Evolutionary conservation across 352 stramenopile species (phyloP), one percentile per base, ranked within the genome.

Genomic region (Phytophthora tubulina): DNA sequence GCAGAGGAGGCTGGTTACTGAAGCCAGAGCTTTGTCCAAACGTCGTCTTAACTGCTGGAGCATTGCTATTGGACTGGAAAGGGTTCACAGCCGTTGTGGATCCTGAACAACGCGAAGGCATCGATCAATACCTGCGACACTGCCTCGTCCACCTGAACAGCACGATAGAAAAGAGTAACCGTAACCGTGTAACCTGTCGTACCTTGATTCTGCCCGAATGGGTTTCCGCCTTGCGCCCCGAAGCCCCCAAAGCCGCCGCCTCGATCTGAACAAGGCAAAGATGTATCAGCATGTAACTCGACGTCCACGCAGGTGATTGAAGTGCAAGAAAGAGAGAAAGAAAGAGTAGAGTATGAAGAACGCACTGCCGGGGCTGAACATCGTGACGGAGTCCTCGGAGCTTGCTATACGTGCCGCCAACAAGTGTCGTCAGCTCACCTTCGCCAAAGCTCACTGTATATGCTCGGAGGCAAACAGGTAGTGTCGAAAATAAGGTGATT

Each of bases 161-260:
- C 45, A 65, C 51, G 21, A n/a, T n/a, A 58, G 35, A 60, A 30
- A 30, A 65, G 27, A 58, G 60, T 36, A 51, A 50, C 2, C 36
- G 8, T 54, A 67, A 57, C 15, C 36, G n/a, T 31, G 7, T 67
- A 64, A 32, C 52, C 33, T 48, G 58, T 54, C 72, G 44, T 84
- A 88, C 80, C 80, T 88, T 81, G 73, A 27, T 59, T 67, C 11
- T 78, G 72, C 2, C 64, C 61, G 57, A 86, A 88, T 15, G 76
- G 80, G 60, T 81, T 83, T 49, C 68, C 32, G 27, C 60, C 55
- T 27, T 60, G 65, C 42, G 54, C 39, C 14, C 58, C 50, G 42
- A 80, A 80, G 69, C 63, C 54, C 53, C 56, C 70, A 27, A 76
- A 76, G 59, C 54, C 38, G 30, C 44, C 60, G 21, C 60, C 48